Conservation (phyloP, 257 asterid species). For the Gardenia jasminoides region DNA sequence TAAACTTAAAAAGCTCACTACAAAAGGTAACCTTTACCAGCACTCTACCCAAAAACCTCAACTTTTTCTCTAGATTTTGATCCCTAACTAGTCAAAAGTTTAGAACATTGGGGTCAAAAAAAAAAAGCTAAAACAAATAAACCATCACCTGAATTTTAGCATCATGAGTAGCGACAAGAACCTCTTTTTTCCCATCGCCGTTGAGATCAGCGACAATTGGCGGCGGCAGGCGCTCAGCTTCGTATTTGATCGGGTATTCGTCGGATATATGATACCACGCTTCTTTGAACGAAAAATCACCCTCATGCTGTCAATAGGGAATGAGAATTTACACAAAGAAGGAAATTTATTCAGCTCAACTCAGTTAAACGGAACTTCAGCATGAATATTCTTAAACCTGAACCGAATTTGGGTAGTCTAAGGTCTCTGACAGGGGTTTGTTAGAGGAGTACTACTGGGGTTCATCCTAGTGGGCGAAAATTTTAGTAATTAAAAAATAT, state of each 20-base stretch:
- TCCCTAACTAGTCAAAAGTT: neutral
- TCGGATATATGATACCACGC: conserved; percentile 92
- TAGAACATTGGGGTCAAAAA: neutral
- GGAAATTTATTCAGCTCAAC: conserved; percentile 5
- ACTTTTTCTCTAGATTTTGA: neutral
- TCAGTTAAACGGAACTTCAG: neutral
- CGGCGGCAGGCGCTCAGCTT: conserved; percentile 93
- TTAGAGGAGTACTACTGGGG: neutral
- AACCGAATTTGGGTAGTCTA: neutral
- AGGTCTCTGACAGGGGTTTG: conserved; percentile 22
- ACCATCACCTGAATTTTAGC: conserved; percentile 78
- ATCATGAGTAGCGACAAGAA: conserved; percentile 94
- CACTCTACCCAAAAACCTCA: neutral
- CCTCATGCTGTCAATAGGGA: conserved; percentile 60
- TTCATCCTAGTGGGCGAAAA: neutral
- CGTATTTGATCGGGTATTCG: conserved; percentile 89
- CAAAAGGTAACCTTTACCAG: neutral
- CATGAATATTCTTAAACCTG: neutral
- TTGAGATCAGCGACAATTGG: conserved; percentile 93
- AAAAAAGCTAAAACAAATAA: neutral
- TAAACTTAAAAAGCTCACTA: neutral
- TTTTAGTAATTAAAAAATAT: neutral
- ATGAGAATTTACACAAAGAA: neutral
- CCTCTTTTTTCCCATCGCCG: conserved; percentile 91
- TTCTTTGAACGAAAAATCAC: conserved; percentile 94